These are phyloP conservation scores for Alternaria metachromatica DNA, from an alignment of 2,329 filamentous ascomycete species.

Conservation along the genomic window DNA sequence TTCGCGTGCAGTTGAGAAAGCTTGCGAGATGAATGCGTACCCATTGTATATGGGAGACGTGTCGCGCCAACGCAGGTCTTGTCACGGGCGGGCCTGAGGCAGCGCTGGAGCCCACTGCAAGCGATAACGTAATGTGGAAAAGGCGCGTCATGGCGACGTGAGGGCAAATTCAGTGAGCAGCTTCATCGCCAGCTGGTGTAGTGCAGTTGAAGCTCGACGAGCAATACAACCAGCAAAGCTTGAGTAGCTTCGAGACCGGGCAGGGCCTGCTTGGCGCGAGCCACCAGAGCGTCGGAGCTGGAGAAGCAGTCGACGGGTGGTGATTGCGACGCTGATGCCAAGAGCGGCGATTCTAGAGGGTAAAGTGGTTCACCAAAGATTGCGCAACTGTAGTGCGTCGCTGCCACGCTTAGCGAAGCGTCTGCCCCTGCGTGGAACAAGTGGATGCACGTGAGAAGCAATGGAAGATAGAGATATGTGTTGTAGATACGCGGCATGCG, in stretches of 20 bases:
- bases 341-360: constrained; percentile 7
- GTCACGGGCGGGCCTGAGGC: not conserved
- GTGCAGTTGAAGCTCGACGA: not conserved
- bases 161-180: not conserved
- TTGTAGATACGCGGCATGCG: not conserved
- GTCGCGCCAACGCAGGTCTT: not conserved
- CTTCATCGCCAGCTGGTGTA: not conserved
- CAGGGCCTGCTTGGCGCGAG: constrained; percentile 4
- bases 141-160: constrained; percentile 8
- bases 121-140: constrained; percentile 8
- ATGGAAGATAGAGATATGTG: not conserved
- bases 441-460: not conserved
- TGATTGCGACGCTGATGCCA: constrained; percentile 13
- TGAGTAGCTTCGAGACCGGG: constrained; percentile 4
- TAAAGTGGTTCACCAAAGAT: constrained; percentile 16
- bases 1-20: not conserved
- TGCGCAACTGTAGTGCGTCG: constrained; percentile 21
- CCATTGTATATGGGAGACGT: constrained; percentile 3
- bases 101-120: not conserved
- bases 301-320: constrained; percentile 4
- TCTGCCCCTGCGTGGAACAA: constrained; percentile 11
- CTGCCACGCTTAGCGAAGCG: constrained; percentile 15
- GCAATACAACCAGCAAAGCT: constrained; percentile 12
- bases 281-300: not conserved
- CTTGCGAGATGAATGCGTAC: not conserved